Conservation (phyloP, 805 yeast species). For the Lipomyces starkeyi region DNA sequence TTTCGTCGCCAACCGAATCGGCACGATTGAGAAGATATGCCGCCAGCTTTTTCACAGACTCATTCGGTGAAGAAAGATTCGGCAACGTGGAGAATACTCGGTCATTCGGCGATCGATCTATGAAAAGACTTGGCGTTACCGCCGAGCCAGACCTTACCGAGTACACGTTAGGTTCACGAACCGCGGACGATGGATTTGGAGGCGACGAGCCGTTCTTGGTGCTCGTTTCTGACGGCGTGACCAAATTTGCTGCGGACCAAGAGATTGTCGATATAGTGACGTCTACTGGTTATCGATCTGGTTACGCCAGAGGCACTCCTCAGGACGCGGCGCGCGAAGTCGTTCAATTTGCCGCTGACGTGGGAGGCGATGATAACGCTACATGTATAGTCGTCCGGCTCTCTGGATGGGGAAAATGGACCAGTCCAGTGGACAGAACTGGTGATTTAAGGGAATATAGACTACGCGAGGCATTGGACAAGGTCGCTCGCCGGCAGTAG, state of each 20-base stretch:
- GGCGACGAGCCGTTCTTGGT: constrained; percentile 66
- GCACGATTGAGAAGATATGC: constrained; percentile 69
- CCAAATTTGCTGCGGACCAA: constrained; percentile 81
- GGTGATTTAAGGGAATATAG: constrained; percentile 80
- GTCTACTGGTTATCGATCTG: constrained; percentile 52
- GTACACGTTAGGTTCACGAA: constrained; percentile 65
- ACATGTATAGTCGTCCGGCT: constrained; percentile 82
- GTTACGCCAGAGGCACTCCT: constrained; percentile 70
- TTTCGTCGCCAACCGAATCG: constrained; percentile 79
- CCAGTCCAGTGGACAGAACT: constrained; percentile 71
- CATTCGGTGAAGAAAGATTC: constrained; percentile 91
- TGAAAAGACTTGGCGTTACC: constrained; percentile 81
- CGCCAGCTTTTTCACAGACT: constrained; percentile 73
- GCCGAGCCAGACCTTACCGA: constrained; percentile 91
- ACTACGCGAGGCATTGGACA: constrained; percentile 52
- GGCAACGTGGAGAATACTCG: constrained; percentile 88
- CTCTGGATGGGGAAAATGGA: constrained; percentile 96
- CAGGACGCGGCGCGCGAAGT: constrained; percentile 86
- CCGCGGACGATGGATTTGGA: constrained; percentile 39
- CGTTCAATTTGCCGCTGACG: constrained; percentile 77
- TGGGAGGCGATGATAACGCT: constrained; percentile 96
- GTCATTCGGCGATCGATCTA: constrained; percentile 86
- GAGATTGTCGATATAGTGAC: constrained; percentile 82
- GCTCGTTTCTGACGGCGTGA: constrained; percentile 84
- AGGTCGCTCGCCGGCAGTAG: constrained; percentile 26